Conservation (phyloP, 345 rosid genomes). For the Syzygium grande region DNA sequence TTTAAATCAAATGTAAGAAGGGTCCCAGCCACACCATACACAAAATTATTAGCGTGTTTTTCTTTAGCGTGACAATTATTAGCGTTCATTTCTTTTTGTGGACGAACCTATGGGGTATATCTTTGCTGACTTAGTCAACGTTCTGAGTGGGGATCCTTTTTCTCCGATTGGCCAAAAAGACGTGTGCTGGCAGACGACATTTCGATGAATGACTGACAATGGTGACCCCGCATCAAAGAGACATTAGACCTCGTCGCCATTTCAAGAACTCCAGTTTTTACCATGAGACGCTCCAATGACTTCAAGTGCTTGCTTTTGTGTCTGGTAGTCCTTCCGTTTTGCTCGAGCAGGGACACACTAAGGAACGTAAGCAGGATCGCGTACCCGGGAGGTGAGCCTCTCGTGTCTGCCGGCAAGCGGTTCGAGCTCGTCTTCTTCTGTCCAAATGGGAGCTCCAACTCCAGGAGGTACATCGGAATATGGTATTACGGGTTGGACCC, state of each 20-base stretch:
- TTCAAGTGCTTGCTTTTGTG: background rate
- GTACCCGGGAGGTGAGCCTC: background rate
- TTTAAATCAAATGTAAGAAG: no score
- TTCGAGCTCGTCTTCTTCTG: slow-evolving; percentile 26
- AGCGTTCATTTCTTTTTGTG: no score
- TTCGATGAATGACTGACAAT: background rate
- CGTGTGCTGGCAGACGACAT: no score
- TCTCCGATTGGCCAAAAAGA: no score
- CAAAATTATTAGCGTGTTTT: no score
- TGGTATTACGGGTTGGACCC: slow-evolving; percentile 27
- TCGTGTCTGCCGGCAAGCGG: slow-evolving; percentile 12
- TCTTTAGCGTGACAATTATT: no score
- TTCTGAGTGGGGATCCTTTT: no score
- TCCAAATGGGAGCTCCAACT: background rate
- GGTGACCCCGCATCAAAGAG: background rate
- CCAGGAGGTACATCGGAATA: slow-evolving; percentile 21
- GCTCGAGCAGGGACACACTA: slow-evolving; percentile 7
- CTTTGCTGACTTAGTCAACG: no score
- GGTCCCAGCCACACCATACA: no score
- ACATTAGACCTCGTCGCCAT: background rate
- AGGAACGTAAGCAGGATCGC: background rate
- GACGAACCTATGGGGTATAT: no score
- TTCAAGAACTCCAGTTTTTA: background rate
- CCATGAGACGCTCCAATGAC: background rate
- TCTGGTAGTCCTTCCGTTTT: background rate